A percentile compares a stretch with the other conserved stretches of the same genome.
Evolutionary conservation across 495 filamentous ascomycete genomes (phyloP).

Genomic region (Xylaria flabelliformis): DNA sequence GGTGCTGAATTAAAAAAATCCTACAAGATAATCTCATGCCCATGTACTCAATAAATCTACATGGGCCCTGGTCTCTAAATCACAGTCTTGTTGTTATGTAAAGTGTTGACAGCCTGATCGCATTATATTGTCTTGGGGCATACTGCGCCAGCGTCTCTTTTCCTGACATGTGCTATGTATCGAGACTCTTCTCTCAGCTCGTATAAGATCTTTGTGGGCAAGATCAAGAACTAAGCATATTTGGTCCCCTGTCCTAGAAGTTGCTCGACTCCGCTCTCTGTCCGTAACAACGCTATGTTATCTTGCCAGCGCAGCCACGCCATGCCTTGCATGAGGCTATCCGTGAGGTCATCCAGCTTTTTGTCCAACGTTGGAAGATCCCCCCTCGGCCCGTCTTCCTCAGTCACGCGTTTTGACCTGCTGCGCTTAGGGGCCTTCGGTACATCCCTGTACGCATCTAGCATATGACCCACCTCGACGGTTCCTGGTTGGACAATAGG

Average conservation of each 20-base stretch:
- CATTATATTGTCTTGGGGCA: background rate
- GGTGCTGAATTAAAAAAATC: background rate
- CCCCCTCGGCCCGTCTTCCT: constrained; percentile 34
- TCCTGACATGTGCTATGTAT: background rate
- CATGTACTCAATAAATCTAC: background rate
- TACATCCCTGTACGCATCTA: constrained; percentile 27
- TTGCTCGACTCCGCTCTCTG: constrained; percentile 38
- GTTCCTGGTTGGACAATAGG: constrained; percentile 44
- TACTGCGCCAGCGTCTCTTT: background rate
- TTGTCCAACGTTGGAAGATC: constrained; percentile 40
- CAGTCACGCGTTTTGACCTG: constrained; percentile 30
- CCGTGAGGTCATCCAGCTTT: constrained; percentile 91
- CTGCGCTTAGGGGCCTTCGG: constrained; percentile 13
- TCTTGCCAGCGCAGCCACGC: constrained; percentile 86
- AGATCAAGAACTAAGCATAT: background rate
- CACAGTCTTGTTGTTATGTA: background rate
- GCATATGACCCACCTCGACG: constrained; percentile 49
- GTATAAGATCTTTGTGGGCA: background rate
- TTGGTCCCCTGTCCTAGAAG: constrained; percentile 24
- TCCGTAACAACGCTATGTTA: constrained; percentile 61
- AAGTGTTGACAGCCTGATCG: background rate
- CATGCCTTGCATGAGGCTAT: constrained; percentile 85
- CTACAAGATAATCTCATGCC: background rate
- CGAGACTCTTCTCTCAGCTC: background rate
- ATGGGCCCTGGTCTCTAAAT: background rate